Evolutionary conservation across 192 early-diverging fungal genomes (phyloP).

Genomic region (Coemansia erecta): DNA sequence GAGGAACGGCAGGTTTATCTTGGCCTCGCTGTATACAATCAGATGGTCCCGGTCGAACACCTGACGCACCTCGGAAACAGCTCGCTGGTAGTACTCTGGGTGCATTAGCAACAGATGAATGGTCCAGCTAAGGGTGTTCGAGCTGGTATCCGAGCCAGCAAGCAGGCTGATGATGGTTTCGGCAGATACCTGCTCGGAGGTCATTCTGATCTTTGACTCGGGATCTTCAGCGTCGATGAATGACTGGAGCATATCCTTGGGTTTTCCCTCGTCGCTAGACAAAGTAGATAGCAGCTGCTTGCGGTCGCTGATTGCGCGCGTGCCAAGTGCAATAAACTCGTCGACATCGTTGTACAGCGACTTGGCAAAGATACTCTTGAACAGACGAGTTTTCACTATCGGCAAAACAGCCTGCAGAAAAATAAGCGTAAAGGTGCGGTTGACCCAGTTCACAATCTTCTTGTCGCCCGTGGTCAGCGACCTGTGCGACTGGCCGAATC

Average conservation of each 20-base stretch:
- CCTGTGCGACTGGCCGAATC: slow-evolving; percentile 33
- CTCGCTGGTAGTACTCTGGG: slow-evolving; percentile 16
- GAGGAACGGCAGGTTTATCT: slow-evolving; percentile 23
- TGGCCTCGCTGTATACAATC: slow-evolving; percentile 29
- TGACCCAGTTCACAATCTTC: slow-evolving; percentile 28
- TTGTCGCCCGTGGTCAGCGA: slow-evolving; percentile 37
- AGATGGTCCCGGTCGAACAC: slow-evolving; percentile 10
- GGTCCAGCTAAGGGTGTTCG: slow-evolving; percentile 40
- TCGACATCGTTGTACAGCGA: slow-evolving; percentile 18
- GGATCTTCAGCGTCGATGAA: slow-evolving; percentile 47
- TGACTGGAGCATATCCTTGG: slow-evolving; percentile 37
- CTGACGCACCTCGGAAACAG: slow-evolving; percentile 18
- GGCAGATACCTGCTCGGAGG: slow-evolving; percentile 24
- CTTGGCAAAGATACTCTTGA: slow-evolving; percentile 10
- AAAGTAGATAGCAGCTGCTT: neutral
- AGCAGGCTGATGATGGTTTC: slow-evolving; percentile 36
- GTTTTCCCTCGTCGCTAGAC: neutral
- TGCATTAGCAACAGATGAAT: slow-evolving; percentile 37
- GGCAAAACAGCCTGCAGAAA: slow-evolving; percentile 26
- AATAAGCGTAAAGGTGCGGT: slow-evolving; percentile 25
- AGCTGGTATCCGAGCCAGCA: slow-evolving; percentile 40
- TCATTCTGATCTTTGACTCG: slow-evolving; percentile 29
- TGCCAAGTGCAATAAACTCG: slow-evolving; percentile 23
- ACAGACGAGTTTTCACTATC: slow-evolving; percentile 15
- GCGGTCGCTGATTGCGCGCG: slow-evolving; percentile 24